Evolutionary conservation across 257 asterid genomes (phyloP), one percentile per base, ranked within the genome.

Genomic region (Solanum appendiculatum): DNA sequence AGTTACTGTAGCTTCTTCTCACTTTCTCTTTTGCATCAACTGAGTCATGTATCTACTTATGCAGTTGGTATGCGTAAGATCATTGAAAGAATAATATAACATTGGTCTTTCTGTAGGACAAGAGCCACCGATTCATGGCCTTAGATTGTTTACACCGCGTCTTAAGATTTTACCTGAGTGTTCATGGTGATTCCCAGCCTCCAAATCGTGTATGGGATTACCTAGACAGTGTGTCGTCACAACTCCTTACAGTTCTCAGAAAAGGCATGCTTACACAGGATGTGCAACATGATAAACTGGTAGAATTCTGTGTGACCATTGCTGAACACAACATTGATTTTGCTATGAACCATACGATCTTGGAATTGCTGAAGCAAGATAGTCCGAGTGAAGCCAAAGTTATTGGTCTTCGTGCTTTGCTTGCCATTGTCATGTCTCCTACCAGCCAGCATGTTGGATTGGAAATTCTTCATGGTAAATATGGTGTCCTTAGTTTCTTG

Each of bases 281-380:
- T 90, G 96, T 95, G 91, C 99, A 97, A 88, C 99, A 97, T 78
- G 99, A 95, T 94, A 97, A 97, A 89, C 98, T 97, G 84, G 99
- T 97, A 82, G 99, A 97, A 86, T 97, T 97, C 89, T 95, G 99
- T 91, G 99, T 97, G 87, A 95, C 99, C 72, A 96, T 97, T 85
- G 99, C 98, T 3, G 99, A 97, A 85, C 99, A 97, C 93, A 97
- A 97, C 92, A 98, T 96, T 92, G 99, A 97, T 91, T 97, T 97
- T 95, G 96, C 99, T 15, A 93, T 96, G 99, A 97, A 96, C 89
- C 99, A 97, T 89, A 95, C 93, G 86, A 94, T 97, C 89, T 92
- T 97, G 87, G 99, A 96, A 86, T 90, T 97, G 93, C 96, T 97
- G 92, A 96, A 92, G 94, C 99, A 95, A 93, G 99, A 97, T 87